Evolutionary conservation across 225 moss, liverwort and hornwort genomes (phyloP).

Genomic region (Sphagnum tenellum): DNA sequence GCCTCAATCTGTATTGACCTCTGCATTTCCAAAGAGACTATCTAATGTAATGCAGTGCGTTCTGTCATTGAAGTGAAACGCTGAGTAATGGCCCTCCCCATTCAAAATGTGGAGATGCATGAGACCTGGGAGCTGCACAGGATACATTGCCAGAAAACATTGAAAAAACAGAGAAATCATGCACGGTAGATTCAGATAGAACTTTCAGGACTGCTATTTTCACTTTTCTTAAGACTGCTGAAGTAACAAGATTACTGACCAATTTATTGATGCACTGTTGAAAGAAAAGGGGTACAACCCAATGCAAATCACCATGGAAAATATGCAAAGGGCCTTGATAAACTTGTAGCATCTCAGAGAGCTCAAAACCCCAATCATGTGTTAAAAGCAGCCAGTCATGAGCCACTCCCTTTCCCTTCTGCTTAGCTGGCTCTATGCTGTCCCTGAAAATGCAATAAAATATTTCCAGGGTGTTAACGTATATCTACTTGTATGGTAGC

Average conservation of each 20-base stretch:
- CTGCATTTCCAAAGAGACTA: slow-evolving; percentile 7
- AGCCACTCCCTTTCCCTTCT: slow-evolving; percentile 36
- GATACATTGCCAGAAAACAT: too few species aligned
- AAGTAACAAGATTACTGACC: slow-evolving; percentile 9
- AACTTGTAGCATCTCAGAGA: slow-evolving; percentile 16
- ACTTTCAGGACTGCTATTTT: not conserved
- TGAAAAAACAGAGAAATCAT: too few species aligned
- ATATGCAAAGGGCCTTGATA: slow-evolving; percentile 46
- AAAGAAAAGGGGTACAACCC: slow-evolving; percentile 21
- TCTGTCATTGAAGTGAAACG: slow-evolving; percentile 22
- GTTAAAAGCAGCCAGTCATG: slow-evolving; percentile 31
- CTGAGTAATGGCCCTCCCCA: slow-evolving; percentile 24
- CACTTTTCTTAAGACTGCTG: not conserved
- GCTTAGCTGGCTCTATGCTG: slow-evolving; percentile 32
- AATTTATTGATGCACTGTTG: slow-evolving; percentile 35
- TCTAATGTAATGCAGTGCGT: slow-evolving; percentile 14
- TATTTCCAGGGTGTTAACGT: not conserved
- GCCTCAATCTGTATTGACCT: not conserved
- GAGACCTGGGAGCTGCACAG: slow-evolving; percentile 13
- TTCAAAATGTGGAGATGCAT: slow-evolving; percentile 17
- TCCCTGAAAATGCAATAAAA: slow-evolving; percentile 18
- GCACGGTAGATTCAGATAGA: too few species aligned
- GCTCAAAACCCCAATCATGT: slow-evolving; percentile 39
- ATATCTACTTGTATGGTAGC: not conserved
- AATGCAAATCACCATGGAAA: slow-evolving; percentile 40